phyloP scores from a whole-genome alignment of 169 alveolate genomes.

The Plasmodium gallinaceum region DNA sequence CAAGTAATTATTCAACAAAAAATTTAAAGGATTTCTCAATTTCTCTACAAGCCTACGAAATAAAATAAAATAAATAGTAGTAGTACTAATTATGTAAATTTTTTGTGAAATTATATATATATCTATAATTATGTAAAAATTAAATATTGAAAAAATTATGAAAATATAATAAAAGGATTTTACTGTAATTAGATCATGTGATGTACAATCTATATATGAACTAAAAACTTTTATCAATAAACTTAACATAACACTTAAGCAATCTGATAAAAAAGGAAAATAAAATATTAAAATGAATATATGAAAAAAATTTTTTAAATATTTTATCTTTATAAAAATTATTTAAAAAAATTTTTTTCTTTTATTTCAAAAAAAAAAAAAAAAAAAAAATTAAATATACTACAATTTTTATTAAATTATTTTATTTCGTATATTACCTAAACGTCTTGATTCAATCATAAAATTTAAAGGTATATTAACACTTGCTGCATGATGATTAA shows the following conservation, averaged over 20 bases:
- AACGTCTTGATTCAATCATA: conserved; percentile 2
- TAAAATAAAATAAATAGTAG: background rate
- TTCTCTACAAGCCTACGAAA: conserved; percentile 49
- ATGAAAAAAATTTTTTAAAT: background rate
- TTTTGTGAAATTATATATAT: background rate
- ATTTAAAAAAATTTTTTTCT: background rate
- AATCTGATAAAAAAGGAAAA: conserved; percentile 14
- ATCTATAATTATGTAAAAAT: conserved; percentile 6
- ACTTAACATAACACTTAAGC: conserved; percentile 36
- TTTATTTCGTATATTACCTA: conserved; percentile 19
- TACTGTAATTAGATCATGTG: conserved; percentile 41
- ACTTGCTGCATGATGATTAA: conserved; percentile 33
- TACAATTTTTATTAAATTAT: background rate
- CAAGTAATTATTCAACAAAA: background rate
- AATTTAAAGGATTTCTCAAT: conserved; percentile 21
- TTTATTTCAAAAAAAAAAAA: background rate
- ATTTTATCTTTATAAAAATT: no score
- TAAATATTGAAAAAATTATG: no score
- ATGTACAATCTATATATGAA: conserved; percentile 30
- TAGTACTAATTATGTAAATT: background rate
- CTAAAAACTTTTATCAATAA: conserved; percentile 56
- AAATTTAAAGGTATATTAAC: conserved; percentile 12
- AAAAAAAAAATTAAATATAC: background rate
- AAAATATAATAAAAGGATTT: conserved; percentile 1
- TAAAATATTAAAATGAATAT: conserved; percentile 9